phyloP scores from a whole-genome alignment of 139 green algal species.

The Choricystis sp. region DNA sequence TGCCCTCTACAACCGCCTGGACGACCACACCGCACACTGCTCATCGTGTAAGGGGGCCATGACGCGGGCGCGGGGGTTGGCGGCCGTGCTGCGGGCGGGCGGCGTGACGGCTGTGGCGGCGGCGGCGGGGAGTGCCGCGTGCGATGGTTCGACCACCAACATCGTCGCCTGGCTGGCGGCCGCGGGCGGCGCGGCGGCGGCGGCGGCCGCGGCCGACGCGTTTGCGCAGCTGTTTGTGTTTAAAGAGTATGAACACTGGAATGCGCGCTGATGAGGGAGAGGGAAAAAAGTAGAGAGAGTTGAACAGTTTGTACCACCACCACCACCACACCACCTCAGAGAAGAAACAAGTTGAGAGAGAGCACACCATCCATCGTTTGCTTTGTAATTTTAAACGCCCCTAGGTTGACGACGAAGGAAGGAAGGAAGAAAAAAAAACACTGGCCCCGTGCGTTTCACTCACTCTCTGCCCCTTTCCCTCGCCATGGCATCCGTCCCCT shows the following conservation, averaged over 20 bases:
- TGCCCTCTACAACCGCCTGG: neutral
- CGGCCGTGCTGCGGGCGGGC: too few species aligned
- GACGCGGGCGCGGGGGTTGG: neutral
- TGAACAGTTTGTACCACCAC: too few species aligned
- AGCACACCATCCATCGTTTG: too few species aligned
- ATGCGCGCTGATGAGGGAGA: neutral
- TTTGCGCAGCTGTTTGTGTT: neutral
- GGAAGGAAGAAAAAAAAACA: too few species aligned
- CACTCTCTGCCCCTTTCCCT: too few species aligned
- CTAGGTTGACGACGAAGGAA: too few species aligned
- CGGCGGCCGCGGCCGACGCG: neutral
- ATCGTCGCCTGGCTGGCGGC: neutral
- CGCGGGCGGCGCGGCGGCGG: too few species aligned
- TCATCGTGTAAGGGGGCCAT: neutral
- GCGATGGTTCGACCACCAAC: too few species aligned
- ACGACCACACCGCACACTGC: neutral
- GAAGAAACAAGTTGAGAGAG: too few species aligned
- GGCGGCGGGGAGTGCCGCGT: too few species aligned
- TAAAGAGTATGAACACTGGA: neutral
- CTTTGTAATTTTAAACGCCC: too few species aligned
- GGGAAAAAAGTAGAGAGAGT: neutral
- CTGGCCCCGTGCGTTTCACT: too few species aligned
- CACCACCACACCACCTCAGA: neutral
- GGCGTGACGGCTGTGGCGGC: neutral
- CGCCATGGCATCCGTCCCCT: neutral